Evolutionary conservation across 2,329 filamentous ascomycete genomes (phyloP).

Genomic region (Sporothrix curviconia): DNA sequence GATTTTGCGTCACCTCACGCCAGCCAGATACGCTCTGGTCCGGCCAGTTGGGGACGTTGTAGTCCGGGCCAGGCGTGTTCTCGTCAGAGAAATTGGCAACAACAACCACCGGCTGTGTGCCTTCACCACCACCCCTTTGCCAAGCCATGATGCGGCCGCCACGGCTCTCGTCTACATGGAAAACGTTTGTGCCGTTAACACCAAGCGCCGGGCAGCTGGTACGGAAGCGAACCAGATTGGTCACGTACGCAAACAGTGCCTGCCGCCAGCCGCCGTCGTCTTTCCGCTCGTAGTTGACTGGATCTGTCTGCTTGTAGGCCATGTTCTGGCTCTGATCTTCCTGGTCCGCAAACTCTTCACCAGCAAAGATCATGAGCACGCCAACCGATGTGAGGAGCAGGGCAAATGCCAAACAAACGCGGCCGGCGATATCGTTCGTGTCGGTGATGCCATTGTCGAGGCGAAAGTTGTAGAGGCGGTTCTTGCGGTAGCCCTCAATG

Average conservation of each 20-base stretch:
- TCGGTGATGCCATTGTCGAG: slow-evolving; percentile 14
- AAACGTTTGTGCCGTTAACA: slow-evolving; percentile 22
- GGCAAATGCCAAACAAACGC: slow-evolving; percentile 22
- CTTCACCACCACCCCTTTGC: slow-evolving; percentile 10
- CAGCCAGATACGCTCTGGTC: slow-evolving; percentile 16
- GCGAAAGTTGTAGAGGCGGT: slow-evolving; percentile 23
- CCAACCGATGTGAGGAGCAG: slow-evolving; percentile 23
- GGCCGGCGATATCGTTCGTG: slow-evolving; percentile 16
- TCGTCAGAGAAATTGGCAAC: slow-evolving; percentile 23
- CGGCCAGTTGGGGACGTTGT: slow-evolving; percentile 22
- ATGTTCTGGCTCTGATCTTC: slow-evolving; percentile 22
- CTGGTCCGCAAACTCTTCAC: slow-evolving; percentile 25
- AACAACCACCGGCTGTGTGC: slow-evolving; percentile 18
- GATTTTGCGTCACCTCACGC: slow-evolving; percentile 22
- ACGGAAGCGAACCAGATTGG: slow-evolving; percentile 20
- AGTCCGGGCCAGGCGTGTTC: slow-evolving; percentile 19
- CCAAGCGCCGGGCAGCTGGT: slow-evolving; percentile 22
- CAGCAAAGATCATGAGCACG: slow-evolving; percentile 25
- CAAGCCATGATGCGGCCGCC: slow-evolving; percentile 22
- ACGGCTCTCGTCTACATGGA: slow-evolving; percentile 20
- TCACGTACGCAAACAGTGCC: slow-evolving; percentile 21
- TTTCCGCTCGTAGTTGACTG: slow-evolving; percentile 23
- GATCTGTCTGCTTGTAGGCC: slow-evolving; percentile 23
- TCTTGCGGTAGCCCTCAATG: slow-evolving; percentile 23
- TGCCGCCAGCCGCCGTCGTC: slow-evolving; percentile 21